These are phyloP conservation scores for Arachis stenosperma DNA, from an alignment of 306 rosid genomes.

Conservation along the genomic window DNA sequence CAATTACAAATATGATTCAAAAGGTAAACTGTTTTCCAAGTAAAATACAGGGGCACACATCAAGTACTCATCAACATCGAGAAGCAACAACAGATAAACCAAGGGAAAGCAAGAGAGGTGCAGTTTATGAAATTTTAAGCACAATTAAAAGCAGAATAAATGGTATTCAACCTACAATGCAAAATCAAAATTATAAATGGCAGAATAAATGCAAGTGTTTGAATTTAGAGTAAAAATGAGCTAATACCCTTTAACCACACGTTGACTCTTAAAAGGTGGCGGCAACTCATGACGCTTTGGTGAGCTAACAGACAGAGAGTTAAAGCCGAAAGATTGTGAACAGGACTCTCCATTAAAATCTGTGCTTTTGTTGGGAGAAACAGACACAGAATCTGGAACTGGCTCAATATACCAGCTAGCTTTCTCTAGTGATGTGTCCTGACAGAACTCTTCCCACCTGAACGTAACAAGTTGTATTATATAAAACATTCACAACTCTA, in stretches of 20 bases:
- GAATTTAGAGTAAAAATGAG: slow-evolving; percentile 23
- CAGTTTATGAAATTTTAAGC: slow-evolving; percentile 3
- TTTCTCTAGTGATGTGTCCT: slow-evolving; percentile 75
- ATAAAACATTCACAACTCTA: slow-evolving; percentile 19
- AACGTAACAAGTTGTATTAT: slow-evolving; percentile 43
- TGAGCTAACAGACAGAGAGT: slow-evolving; percentile 37
- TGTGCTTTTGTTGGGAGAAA: slow-evolving; percentile 36
- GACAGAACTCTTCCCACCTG: slow-evolving; percentile 89
- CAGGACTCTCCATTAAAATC: slow-evolving; percentile 49
- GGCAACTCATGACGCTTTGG: slow-evolving; percentile 45
- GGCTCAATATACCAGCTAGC: slow-evolving; percentile 61
- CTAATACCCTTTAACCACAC: slow-evolving; percentile 51
- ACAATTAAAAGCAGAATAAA: slow-evolving; percentile 3
- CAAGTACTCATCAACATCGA: neutral
- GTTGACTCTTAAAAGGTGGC: slow-evolving; percentile 56
- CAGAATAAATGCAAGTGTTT: slow-evolving; percentile 2
- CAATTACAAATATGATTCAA: slow-evolving; percentile 12
- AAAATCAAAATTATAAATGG: neutral
- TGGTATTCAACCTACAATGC: slow-evolving; percentile 7
- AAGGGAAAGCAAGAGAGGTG: slow-evolving; percentile 16
- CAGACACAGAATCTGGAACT: slow-evolving; percentile 33
- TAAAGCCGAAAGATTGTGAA: slow-evolving; percentile 49
- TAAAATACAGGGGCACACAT: slow-evolving; percentile 28
- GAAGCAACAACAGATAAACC: slow-evolving; percentile 11
- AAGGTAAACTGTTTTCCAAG: slow-evolving; percentile 23